Conservation (phyloP, 2,329 filamentous ascomycete species). For the Epichloe brachyelytri region DNA sequence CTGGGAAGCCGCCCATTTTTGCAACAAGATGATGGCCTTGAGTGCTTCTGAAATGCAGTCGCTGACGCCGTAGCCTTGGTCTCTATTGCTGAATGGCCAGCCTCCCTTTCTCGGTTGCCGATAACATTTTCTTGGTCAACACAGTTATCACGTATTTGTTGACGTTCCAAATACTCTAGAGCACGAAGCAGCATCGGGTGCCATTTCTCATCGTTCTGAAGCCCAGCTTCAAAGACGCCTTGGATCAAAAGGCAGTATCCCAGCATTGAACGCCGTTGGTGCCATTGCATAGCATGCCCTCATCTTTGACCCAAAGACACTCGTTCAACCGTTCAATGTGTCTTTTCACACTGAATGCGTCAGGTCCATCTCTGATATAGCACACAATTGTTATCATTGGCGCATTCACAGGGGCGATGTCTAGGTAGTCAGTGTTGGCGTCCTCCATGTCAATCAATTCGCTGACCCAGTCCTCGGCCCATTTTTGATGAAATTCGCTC, state of each 20-base stretch:
- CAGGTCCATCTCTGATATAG: conserved; percentile 73
- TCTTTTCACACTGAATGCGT: conserved; percentile 55
- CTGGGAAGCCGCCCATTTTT: conserved; percentile 63
- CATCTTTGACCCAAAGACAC: conserved; percentile 79
- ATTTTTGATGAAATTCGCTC: conserved; percentile 52
- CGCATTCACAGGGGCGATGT: conserved; percentile 78
- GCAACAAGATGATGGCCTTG: conserved; percentile 74
- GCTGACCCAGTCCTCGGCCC: conserved; percentile 70
- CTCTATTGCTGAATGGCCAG: conserved; percentile 89
- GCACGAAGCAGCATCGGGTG: conserved; percentile 72
- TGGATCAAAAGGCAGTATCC: conserved; percentile 92
- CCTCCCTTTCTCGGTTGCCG: conserved; percentile 83
- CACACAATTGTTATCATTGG: conserved; percentile 83
- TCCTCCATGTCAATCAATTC: conserved; percentile 83
- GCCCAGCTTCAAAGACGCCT: conserved; percentile 63
- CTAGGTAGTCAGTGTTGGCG: conserved; percentile 76
- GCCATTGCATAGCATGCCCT: conserved; percentile 89
- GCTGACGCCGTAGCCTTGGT: conserved; percentile 89
- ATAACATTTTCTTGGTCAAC: conserved; percentile 68
- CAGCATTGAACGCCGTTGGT: conserved; percentile 97
- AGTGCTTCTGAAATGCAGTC: conserved; percentile 89
- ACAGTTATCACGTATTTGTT: conserved; percentile 80
- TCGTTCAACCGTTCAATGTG: conserved; percentile 76
- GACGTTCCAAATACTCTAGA: conserved; percentile 73
- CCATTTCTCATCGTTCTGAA: conserved; percentile 67